A percentile compares a stretch with the other conserved stretches of the same genome.
Conservation (phyloP, 331 rosid genomes). For the Quercus phellos region DNA sequence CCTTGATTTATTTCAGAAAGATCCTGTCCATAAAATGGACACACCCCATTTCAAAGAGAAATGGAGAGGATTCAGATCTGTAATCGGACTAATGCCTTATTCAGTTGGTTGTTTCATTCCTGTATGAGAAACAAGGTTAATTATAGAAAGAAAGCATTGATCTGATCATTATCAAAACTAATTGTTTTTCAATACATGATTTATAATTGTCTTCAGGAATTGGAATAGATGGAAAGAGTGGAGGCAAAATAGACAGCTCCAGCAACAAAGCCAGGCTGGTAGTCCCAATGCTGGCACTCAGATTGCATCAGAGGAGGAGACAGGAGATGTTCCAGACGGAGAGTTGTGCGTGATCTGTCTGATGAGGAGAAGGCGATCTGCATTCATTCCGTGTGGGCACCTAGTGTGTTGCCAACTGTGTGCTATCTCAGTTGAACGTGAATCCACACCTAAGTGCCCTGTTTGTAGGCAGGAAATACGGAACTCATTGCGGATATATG, state of each 20-base stretch:
- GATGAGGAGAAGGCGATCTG: constrained; percentile 85
- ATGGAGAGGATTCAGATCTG: too few relatives aligned
- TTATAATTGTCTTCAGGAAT: constrained; percentile 46
- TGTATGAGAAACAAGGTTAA: neutral
- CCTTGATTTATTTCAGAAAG: too few relatives aligned
- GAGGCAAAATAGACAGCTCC: constrained; percentile 52
- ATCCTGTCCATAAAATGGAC: too few relatives aligned
- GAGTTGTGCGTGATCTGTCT: constrained; percentile 77
- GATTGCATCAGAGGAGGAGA: constrained; percentile 41
- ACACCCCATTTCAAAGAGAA: too few relatives aligned
- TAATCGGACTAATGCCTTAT: neutral
- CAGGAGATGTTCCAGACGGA: constrained; percentile 62
- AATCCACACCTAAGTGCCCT: constrained; percentile 73
- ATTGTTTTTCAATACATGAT: constrained; percentile 8
- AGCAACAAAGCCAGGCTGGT: constrained; percentile 35
- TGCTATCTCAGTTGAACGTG: constrained; percentile 59
- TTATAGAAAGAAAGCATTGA: neutral
- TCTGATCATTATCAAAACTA: neutral
- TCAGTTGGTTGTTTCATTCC: neutral
- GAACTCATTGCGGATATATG: constrained; percentile 59
- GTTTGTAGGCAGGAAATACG: constrained; percentile 81
- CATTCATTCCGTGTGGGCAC: constrained; percentile 90
- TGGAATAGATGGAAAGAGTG: constrained; percentile 80
- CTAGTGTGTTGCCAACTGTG: constrained; percentile 81
- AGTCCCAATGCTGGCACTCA: constrained; percentile 24